These are phyloP conservation scores for Coemansia sp. DNA, from an alignment of 192 early-diverging fungal species.

Conservation along the genomic window DNA sequence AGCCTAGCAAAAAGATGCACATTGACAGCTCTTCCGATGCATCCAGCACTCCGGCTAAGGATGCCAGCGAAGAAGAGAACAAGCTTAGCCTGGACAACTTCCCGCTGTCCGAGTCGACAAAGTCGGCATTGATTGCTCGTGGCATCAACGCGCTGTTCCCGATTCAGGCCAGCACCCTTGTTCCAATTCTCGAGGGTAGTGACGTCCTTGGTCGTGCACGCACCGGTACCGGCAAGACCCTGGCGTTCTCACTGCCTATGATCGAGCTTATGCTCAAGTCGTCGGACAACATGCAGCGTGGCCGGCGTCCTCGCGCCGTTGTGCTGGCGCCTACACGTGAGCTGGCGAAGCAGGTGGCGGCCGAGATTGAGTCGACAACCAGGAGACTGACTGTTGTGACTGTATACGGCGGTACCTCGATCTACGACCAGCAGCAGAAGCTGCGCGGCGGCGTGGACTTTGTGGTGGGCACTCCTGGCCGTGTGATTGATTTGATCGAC, in stretches of 20 bases:
- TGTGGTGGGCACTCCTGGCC: conserved; percentile 95
- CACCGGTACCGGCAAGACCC: conserved; percentile 97
- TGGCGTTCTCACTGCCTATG: conserved; percentile 92
- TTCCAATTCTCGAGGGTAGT: conserved; percentile 61
- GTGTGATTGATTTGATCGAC: conserved; percentile 77
- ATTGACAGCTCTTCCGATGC: conserved; percentile 38
- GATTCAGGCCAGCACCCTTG: conserved; percentile 89
- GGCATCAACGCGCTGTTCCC: conserved; percentile 88
- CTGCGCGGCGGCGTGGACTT: conserved; percentile 83
- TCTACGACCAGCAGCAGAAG: conserved; percentile 80
- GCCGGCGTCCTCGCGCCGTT: conserved; percentile 65
- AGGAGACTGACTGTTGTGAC: conserved; percentile 66
- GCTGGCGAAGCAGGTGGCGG: conserved; percentile 83
- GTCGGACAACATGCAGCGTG: conserved; percentile 20
- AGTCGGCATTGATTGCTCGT: conserved; percentile 67
- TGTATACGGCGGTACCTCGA: conserved; percentile 90
- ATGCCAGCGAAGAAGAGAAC: conserved; percentile 33
- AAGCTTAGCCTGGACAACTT: conserved; percentile 64
- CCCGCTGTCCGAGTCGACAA: conserved; percentile 66
- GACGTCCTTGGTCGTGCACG: conserved; percentile 95
- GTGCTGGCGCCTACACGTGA: conserved; percentile 92
- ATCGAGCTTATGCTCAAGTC: conserved; percentile 70
- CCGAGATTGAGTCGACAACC: conserved; percentile 69
- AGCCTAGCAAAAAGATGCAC: conserved; percentile 59
- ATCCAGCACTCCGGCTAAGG: conserved; percentile 30